Conservation (phyloP, 2,329 filamentous ascomycete genomes). For the Epichloe sibirici region DNA sequence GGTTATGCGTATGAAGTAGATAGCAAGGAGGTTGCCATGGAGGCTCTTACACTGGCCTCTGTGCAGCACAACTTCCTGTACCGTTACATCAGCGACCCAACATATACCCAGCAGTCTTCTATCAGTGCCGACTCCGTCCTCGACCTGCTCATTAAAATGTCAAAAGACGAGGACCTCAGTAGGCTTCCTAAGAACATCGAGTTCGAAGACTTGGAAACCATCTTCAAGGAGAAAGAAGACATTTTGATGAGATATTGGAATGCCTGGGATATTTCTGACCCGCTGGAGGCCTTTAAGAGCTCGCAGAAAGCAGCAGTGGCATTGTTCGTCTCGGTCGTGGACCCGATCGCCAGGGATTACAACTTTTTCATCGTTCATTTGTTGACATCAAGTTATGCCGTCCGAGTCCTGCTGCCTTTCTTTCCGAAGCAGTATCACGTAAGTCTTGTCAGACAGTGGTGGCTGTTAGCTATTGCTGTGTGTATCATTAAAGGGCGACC, state of each 20-base stretch:
- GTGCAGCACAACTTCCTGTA: constrained; percentile 47
- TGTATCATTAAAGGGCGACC: constrained; percentile 70
- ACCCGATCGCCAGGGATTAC: constrained; percentile 49
- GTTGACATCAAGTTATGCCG: constrained; percentile 75
- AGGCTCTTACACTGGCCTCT: constrained; percentile 62
- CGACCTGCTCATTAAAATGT: constrained; percentile 59
- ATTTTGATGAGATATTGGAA: constrained; percentile 83
- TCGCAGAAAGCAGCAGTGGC: constrained; percentile 52
- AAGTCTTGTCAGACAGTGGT: constrained; percentile 73
- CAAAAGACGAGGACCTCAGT: constrained; percentile 57
- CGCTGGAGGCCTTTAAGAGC: constrained; percentile 61
- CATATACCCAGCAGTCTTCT: constrained; percentile 53
- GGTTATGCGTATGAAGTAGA: constrained; percentile 88
- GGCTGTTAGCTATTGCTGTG: constrained; percentile 66
- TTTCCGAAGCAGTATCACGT: constrained; percentile 64
- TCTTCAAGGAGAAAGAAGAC: constrained; percentile 59
- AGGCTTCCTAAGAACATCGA: constrained; percentile 47
- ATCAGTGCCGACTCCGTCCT: constrained; percentile 50
- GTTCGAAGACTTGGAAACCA: constrained; percentile 48
- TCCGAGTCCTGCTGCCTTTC: constrained; percentile 71
- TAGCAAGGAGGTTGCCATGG: constrained; percentile 75
- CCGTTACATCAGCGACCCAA: constrained; percentile 58
- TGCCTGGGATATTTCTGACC: constrained; percentile 62
- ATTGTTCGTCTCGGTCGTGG: constrained; percentile 49
- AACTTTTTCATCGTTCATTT: constrained; percentile 77